Evolutionary conservation across 345 rosid genomes (phyloP), one percentile per base, ranked within the genome.

Genomic region (Citrus australasica): DNA sequence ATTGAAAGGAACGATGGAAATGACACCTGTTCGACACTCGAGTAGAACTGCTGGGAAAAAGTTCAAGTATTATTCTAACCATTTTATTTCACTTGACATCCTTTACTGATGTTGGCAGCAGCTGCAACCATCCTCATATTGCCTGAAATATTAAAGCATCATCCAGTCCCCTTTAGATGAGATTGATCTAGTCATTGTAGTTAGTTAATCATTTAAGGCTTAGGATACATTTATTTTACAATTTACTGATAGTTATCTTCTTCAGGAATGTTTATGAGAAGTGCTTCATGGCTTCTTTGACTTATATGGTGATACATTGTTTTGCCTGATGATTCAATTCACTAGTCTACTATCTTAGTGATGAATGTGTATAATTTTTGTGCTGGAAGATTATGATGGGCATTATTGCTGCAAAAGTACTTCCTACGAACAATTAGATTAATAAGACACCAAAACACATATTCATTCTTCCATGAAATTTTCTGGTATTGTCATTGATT

Each of bases 21-120:
- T 76, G 42, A 91, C 90, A 30, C 98, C 94, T 8, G 84, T 85
- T 58, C 91, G 92, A 38, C 89, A 87, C 25, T 93, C 95, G 64
- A 86, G 79, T 80, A 87, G 99, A 87, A 92, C 79, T 53, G 85
- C 93, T 68, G 88, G 95, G 10, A 95, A 88, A 87, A 91, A 75
- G 74, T 89, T 90, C 82, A 92, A 86, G 97, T 91, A 83, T 59
- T 76, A 3, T 37, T 65, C 87, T 60, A 11, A 38, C 63, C 62
- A 66, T 42, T 73, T 80, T 68, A 10, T 74, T 80, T 87, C 58
- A 60, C 73, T 62, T 78, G 63, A 58, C 27, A 56, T 71, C 11
- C 48, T 63, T 61, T 27, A 38, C 67, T 68, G 24, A 51, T 33
- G 11, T 42, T 63, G 58, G 42, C 37, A 67, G 76, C 27, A 65